Evolutionary conservation across 192 early-diverging fungal genomes (phyloP).

Genomic region (Backusella tarrabulga): DNA sequence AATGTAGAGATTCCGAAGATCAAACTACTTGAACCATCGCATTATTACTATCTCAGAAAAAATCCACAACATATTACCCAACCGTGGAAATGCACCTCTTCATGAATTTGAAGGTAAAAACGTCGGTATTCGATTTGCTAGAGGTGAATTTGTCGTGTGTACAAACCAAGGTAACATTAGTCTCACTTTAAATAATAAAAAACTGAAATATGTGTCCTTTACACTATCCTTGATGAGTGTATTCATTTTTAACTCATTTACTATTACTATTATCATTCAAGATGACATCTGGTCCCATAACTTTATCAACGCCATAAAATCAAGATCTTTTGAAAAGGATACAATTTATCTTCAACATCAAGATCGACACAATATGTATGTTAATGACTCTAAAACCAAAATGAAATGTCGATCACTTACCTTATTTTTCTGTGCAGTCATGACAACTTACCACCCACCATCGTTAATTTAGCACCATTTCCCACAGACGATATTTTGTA

Average conservation of each 20-base stretch:
- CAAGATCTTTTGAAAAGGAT: constrained; percentile 14
- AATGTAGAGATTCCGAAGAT: constrained; percentile 27
- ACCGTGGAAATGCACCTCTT: constrained; percentile 21
- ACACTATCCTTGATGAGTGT: background rate
- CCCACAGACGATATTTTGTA: constrained; percentile 20
- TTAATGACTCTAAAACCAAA: background rate
- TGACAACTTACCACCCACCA: constrained; percentile 10
- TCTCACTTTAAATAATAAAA: background rate
- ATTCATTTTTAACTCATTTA: background rate
- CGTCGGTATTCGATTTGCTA: constrained; percentile 31
- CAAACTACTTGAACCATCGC: constrained; percentile 25
- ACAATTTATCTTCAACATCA: constrained; percentile 28
- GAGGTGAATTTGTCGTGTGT: constrained; percentile 32
- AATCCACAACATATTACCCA: constrained; percentile 28
- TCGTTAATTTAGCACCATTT: constrained; percentile 20
- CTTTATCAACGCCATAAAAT: constrained; percentile 28
- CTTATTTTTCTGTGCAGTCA: constrained; percentile 7
- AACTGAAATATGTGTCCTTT: background rate
- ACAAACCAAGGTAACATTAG: constrained; percentile 34
- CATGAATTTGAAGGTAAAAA: constrained; percentile 37
- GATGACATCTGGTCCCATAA: constrained; percentile 36
- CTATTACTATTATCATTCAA: background rate
- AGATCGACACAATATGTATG: constrained; percentile 32
- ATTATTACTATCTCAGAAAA: constrained; percentile 28
- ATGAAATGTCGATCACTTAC: background rate